These are phyloP conservation scores for Aspergillus incahuasiensis DNA, from an alignment of 495 filamentous ascomycete genomes.

Conservation along the genomic window DNA sequence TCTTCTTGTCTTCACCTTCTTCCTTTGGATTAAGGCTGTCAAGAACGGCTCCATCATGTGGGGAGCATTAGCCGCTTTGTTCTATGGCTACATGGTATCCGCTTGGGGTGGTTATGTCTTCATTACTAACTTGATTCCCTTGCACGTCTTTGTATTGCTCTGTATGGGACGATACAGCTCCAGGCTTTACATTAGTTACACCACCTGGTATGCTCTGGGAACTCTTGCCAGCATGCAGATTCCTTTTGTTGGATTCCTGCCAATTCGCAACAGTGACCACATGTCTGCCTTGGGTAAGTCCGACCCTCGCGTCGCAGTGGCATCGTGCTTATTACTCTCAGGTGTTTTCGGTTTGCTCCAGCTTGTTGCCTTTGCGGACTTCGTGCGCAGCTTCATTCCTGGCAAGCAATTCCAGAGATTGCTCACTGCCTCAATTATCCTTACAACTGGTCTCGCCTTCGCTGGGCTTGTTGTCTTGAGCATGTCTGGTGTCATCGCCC, in stretches of 20 bases:
- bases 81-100: constrained; percentile 99
- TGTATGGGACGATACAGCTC: constrained; percentile 97
- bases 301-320: not conserved
- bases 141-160: constrained; percentile 92
- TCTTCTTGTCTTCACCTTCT: constrained; percentile 97
- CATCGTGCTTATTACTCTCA: constrained; percentile 28
- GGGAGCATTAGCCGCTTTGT: constrained; percentile 90
- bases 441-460: constrained; percentile 68
- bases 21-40: constrained; percentile 96
- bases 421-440: constrained; percentile 71
- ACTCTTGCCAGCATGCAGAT: constrained; percentile 99
- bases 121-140: constrained; percentile 95
- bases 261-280: constrained; percentile 94
- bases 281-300: constrained; percentile 89
- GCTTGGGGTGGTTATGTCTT: constrained; percentile 99
- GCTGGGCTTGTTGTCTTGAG: constrained; percentile 76
- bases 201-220: constrained; percentile 95
- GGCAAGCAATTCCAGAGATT: constrained; percentile 90
- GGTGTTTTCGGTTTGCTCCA: constrained; percentile 96
- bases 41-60: constrained; percentile 95
- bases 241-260: constrained; percentile 96
- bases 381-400: constrained; percentile 77
- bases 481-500: constrained; percentile 84
- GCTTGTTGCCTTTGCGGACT: constrained; percentile 90
- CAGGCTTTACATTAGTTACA: constrained; percentile 91